Conservation (phyloP, 78 protist species). For the Dictyostelium discoideum region DNA sequence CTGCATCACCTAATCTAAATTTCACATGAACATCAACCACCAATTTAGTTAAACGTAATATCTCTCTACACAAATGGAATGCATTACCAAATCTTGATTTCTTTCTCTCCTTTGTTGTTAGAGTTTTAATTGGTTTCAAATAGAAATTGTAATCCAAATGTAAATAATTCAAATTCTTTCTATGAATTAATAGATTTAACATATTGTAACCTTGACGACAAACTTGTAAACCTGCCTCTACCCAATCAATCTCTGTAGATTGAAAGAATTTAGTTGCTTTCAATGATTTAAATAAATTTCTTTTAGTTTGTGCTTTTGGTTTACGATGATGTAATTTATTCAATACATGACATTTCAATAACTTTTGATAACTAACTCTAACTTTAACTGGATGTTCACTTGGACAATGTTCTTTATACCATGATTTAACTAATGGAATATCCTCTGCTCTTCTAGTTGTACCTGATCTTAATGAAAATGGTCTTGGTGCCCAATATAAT, state of each 20-base stretch:
- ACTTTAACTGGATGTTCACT: slow-evolving; percentile 97
- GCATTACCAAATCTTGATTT: slow-evolving; percentile 99
- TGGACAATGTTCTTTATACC: slow-evolving; percentile 99
- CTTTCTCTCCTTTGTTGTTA: slow-evolving; percentile 99
- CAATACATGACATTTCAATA: slow-evolving; percentile 97
- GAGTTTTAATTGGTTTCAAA: slow-evolving; percentile 99
- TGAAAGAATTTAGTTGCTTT: slow-evolving; percentile 98
- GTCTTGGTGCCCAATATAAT: slow-evolving; percentile 98
- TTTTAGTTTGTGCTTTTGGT: slow-evolving; percentile 93
- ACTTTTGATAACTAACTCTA: slow-evolving; percentile 98
- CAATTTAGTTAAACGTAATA: slow-evolving; percentile 98
- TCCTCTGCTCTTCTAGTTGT: slow-evolving; percentile 95
- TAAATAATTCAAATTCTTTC: slow-evolving; percentile 98
- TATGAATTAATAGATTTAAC: slow-evolving; percentile 99
- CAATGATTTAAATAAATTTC: slow-evolving; percentile 92
- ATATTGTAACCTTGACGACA: slow-evolving; percentile 99
- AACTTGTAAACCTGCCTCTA: slow-evolving; percentile 99
- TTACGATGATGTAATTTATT: slow-evolving; percentile 92
- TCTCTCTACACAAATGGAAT: slow-evolving; percentile 99
- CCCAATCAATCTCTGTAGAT: slow-evolving; percentile 99
- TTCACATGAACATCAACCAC: slow-evolving; percentile 99
- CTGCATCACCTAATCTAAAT: slow-evolving; percentile 98
- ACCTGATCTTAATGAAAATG: slow-evolving; percentile 97
- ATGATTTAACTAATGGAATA: slow-evolving; percentile 97
- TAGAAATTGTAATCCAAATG: slow-evolving; percentile 99